A percentile compares a stretch with the other conserved stretches of the same genome.
Evolutionary conservation across 495 filamentous ascomycete genomes (phyloP).

Genomic region (Astrocystis sublimbata): DNA sequence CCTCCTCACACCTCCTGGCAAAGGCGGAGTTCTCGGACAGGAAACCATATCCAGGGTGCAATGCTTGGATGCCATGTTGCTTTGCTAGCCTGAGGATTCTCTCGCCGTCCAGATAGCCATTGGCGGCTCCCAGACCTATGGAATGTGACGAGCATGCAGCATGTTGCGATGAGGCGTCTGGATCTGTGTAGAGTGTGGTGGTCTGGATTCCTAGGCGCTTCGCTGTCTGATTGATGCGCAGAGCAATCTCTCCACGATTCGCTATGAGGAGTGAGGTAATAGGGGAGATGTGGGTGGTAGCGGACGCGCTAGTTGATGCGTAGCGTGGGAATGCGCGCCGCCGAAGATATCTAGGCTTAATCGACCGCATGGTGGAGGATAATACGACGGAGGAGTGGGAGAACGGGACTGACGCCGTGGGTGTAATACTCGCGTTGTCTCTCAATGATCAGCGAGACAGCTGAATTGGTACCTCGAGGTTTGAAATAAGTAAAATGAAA

Average conservation of each 20-base stretch:
- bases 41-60: constrained; percentile 98
- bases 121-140: constrained; percentile 76
- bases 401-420: background rate
- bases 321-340: constrained; percentile 26
- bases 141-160: constrained; percentile 79
- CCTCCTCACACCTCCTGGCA: constrained; percentile 83
- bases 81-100: constrained; percentile 87
- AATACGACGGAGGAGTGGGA: background rate
- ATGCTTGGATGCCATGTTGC: constrained; percentile 77
- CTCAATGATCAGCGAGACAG: too few relatives aligned
- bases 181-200: constrained; percentile 92
- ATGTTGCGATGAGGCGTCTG: constrained; percentile 85
- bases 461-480: background rate
- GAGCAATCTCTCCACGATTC: constrained; percentile 94
- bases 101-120: constrained; percentile 89
- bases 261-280: constrained; percentile 90
- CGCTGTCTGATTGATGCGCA: constrained; percentile 88
- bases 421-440: too few relatives aligned
- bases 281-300: constrained; percentile 43
- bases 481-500: background rate
- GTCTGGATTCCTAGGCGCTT: constrained; percentile 86
- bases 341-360: constrained; percentile 30
- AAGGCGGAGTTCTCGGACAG: constrained; percentile 93
- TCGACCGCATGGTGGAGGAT: constrained; percentile 30
- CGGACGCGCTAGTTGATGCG: constrained; percentile 30